Evolutionary conservation across 805 yeast species (phyloP).

Genomic region (Metschnikowia sp.): DNA sequence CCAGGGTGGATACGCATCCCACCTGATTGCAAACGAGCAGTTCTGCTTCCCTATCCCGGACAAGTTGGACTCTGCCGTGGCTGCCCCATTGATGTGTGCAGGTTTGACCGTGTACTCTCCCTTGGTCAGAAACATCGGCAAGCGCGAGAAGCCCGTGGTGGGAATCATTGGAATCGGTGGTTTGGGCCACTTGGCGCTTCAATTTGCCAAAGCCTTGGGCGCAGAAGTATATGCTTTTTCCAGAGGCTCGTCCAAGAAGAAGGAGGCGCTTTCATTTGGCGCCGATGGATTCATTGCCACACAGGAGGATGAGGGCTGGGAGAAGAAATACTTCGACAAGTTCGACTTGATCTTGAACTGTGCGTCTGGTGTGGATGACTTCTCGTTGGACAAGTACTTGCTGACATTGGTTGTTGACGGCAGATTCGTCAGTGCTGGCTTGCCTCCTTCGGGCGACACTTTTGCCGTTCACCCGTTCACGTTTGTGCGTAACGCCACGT

Average conservation of each 20-base stretch:
- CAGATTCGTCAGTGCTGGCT: slow-evolving; percentile 61
- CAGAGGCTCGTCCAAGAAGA: slow-evolving; percentile 46
- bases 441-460: slow-evolving; percentile 48
- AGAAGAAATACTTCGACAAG: slow-evolving; percentile 24
- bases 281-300: slow-evolving; percentile 57
- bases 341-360: slow-evolving; percentile 54
- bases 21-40: slow-evolving; percentile 59
- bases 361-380: slow-evolving; percentile 48
- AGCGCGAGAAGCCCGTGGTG: slow-evolving; percentile 29
- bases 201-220: slow-evolving; percentile 58
- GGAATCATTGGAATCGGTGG: slow-evolving; percentile 64
- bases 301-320: slow-evolving; percentile 45
- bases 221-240: slow-evolving; percentile 59
- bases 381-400: slow-evolving; percentile 49
- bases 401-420: slow-evolving; percentile 54
- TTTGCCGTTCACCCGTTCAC: slow-evolving; percentile 48
- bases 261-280: slow-evolving; percentile 48
- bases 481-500: slow-evolving; percentile 48
- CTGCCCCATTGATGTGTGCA: slow-evolving; percentile 76
- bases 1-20: slow-evolving; percentile 71
- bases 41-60: slow-evolving; percentile 66
- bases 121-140: slow-evolving; percentile 43
- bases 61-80: slow-evolving; percentile 44
- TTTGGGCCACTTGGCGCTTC: slow-evolving; percentile 53
- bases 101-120: slow-evolving; percentile 75